These are phyloP conservation scores for Senecio squalidus DNA, from an alignment of 140 eudicot genomes.

Conservation along the genomic window DNA sequence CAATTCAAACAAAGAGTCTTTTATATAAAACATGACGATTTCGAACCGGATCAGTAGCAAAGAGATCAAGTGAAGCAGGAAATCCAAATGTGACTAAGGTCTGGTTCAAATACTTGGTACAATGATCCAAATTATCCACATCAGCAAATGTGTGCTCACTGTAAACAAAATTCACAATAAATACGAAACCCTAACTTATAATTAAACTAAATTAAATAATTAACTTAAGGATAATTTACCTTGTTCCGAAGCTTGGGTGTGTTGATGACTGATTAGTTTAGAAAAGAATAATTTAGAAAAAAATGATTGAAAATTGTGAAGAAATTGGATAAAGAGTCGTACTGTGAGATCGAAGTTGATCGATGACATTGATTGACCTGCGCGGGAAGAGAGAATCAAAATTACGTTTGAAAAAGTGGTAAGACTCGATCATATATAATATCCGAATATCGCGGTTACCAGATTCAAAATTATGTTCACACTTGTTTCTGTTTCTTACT, in stretches of 20 bases:
- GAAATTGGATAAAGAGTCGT: too few relatives aligned
- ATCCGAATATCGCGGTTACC: too few relatives aligned
- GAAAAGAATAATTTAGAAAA: too few relatives aligned
- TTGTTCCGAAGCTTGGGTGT: constrained; percentile 24
- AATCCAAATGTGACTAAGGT: constrained; percentile 8
- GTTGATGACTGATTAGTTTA: constrained; percentile 4
- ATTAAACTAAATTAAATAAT: not conserved
- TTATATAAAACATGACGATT: not conserved
- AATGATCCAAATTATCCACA: constrained; percentile 44
- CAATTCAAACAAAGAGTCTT: not conserved
- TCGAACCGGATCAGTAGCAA: constrained; percentile 8
- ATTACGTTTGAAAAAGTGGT: too few relatives aligned
- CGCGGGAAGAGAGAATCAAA: too few relatives aligned
- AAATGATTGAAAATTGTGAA: too few relatives aligned
- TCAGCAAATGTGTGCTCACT: constrained; percentile 26
- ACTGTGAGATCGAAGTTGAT: not conserved
- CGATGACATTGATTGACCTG: not conserved
- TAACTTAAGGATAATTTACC: not conserved
- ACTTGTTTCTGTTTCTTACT: too few relatives aligned
- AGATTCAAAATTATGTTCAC: too few relatives aligned
- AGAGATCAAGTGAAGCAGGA: constrained; percentile 8
- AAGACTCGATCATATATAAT: too few relatives aligned
- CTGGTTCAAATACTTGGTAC: constrained; percentile 45
- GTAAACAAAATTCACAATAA: not conserved
- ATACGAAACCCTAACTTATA: constrained; percentile 18